A percentile compares a stretch with the other conserved stretches of the same genome.
Conservation (phyloP, 345 rosid genomes). For the Eucalyptus globulus region DNA sequence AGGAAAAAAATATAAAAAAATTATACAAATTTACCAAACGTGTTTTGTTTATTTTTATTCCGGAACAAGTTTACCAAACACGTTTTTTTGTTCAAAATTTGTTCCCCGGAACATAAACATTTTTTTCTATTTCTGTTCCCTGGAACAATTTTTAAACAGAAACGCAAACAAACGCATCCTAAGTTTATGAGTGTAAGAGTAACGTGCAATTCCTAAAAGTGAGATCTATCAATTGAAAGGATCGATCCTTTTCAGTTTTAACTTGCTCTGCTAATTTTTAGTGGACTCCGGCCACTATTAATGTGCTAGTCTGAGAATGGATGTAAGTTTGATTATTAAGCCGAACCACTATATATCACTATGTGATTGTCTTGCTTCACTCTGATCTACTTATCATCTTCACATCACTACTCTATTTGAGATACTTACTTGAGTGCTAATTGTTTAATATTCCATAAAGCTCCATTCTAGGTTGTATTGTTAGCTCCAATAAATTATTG, state of each 20-base stretch:
- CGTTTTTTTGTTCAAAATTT: no score
- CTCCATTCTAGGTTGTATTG: not conserved
- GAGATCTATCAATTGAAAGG: not conserved
- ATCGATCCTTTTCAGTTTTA: no score
- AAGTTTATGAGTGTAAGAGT: no score
- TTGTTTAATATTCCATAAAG: not conserved
- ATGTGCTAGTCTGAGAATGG: not conserved
- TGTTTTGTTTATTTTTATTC: no score
- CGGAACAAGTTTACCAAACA: no score
- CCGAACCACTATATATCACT: rapidly evolving
- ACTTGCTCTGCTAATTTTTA: not conserved
- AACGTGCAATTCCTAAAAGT: not conserved
- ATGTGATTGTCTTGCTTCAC: not conserved
- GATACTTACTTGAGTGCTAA: not conserved
- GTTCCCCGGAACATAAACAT: no score
- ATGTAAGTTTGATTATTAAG: not conserved
- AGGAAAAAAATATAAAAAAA: no score
- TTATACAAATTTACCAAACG: no score
- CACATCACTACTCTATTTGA: rapidly evolving
- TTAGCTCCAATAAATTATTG: not conserved
- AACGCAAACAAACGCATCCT: no score
- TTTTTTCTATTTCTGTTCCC: no score
- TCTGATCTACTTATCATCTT: not conserved
- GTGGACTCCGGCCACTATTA: not conserved
- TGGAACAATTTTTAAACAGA: no score